Percentiles rank a stretch among this genome's conserved stretches.
Evolutionary conservation across 2,329 filamentous ascomycete genomes (phyloP).

Genomic region (Nannizzia gypsea): DNA sequence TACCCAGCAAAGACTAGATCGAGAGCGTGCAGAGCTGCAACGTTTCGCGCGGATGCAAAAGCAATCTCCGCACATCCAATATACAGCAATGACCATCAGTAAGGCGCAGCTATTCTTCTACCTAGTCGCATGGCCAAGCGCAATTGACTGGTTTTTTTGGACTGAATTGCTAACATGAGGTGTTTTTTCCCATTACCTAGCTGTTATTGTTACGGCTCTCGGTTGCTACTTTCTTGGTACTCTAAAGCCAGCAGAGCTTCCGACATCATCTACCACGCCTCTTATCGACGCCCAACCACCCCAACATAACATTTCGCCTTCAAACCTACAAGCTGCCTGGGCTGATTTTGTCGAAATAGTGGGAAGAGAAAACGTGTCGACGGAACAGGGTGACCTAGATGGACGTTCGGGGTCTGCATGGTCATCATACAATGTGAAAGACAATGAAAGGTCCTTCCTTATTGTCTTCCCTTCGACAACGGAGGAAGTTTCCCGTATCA

Average conservation of each 20-base stretch:
- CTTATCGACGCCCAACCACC: slow-evolving; percentile 38
- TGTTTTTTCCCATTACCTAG: slow-evolving; percentile 25
- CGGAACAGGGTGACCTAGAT: slow-evolving; percentile 42
- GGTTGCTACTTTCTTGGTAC: slow-evolving; percentile 47
- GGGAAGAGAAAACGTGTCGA: slow-evolving; percentile 52
- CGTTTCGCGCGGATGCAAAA: slow-evolving; percentile 37
- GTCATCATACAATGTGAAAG: slow-evolving; percentile 42
- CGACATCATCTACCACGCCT: slow-evolving; percentile 46
- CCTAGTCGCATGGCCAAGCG: background rate
- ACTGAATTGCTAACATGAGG: slow-evolving; percentile 8
- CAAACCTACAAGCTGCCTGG: slow-evolving; percentile 54
- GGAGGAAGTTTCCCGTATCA: slow-evolving; percentile 71
- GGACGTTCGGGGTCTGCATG: slow-evolving; percentile 51
- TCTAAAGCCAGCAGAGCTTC: slow-evolving; percentile 35
- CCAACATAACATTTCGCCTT: slow-evolving; percentile 44
- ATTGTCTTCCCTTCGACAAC: slow-evolving; percentile 67
- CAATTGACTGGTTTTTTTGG: background rate
- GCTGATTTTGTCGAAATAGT: slow-evolving; percentile 50
- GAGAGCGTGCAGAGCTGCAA: slow-evolving; percentile 47
- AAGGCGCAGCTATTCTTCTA: background rate
- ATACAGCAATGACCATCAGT: slow-evolving; percentile 28
- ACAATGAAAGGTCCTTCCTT: slow-evolving; percentile 39
- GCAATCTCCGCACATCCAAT: slow-evolving; percentile 28
- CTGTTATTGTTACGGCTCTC: slow-evolving; percentile 39
- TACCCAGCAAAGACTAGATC: slow-evolving; percentile 45